phyloP scores from a whole-genome alignment of 2,329 filamentous ascomycete genomes.

The Ophiostoma australiae region DNA sequence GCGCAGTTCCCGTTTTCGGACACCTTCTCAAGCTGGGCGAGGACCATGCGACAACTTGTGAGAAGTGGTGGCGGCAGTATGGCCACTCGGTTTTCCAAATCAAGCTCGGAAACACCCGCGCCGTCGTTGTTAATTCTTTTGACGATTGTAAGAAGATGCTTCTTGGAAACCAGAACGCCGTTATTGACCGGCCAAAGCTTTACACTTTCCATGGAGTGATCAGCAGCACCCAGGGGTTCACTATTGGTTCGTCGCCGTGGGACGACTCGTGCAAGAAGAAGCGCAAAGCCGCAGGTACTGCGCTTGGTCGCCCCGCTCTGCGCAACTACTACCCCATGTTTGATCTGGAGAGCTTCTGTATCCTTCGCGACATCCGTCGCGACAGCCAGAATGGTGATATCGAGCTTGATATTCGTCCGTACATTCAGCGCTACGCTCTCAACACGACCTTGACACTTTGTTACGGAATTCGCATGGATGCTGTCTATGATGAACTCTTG shows the following conservation, averaged over 20 bases:
- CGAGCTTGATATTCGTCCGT: slow-evolving; percentile 66
- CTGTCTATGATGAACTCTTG: slow-evolving; percentile 49
- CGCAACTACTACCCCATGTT: slow-evolving; percentile 79
- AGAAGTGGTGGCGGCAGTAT: slow-evolving; percentile 55
- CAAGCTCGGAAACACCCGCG: slow-evolving; percentile 63
- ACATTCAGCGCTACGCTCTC: slow-evolving; percentile 70
- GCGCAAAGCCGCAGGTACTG: slow-evolving; percentile 72
- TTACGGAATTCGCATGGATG: slow-evolving; percentile 69
- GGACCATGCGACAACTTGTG: slow-evolving; percentile 51
- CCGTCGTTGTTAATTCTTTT: slow-evolving; percentile 75
- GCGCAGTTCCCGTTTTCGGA: slow-evolving; percentile 55
- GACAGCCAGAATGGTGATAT: slow-evolving; percentile 44
- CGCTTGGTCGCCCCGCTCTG: slow-evolving; percentile 63
- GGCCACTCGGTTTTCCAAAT: slow-evolving; percentile 60
- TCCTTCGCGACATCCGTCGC: slow-evolving; percentile 65
- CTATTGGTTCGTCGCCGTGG: slow-evolving; percentile 79
- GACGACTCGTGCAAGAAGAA: slow-evolving; percentile 74
- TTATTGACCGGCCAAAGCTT: slow-evolving; percentile 72
- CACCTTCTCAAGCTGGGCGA: slow-evolving; percentile 57
- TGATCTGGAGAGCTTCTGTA: slow-evolving; percentile 67
- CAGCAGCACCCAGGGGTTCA: slow-evolving; percentile 71
- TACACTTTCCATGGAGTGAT: slow-evolving; percentile 80
- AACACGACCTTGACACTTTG: slow-evolving; percentile 75
- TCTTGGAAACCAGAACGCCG: slow-evolving; percentile 71
- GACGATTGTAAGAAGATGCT: slow-evolving; percentile 69